These are phyloP conservation scores for Metschnikowia corniflorae DNA, from an alignment of 805 yeast genomes.

Conservation along the genomic window DNA sequence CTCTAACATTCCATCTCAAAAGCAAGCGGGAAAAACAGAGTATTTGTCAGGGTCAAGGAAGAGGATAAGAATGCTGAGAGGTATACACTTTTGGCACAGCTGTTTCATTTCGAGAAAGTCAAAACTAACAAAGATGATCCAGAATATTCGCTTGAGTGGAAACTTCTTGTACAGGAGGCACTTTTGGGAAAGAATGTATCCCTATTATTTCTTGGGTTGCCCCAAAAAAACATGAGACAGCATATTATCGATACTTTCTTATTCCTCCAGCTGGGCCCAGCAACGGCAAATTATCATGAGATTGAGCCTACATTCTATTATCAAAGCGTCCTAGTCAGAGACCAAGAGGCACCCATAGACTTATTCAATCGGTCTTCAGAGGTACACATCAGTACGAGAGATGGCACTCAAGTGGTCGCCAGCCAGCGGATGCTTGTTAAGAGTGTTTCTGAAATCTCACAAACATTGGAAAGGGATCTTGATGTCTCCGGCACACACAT, in stretches of 20 bases:
- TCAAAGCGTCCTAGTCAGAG: constrained; percentile 1
- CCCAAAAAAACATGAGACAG: background rate
- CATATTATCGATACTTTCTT: background rate
- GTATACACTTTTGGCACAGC: constrained; percentile 11
- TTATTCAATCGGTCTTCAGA: constrained; percentile 11
- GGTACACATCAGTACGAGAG: background rate
- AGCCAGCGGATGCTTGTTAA: constrained; percentile 14
- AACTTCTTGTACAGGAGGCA: constrained; percentile 19
- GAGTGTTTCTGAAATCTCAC: background rate
- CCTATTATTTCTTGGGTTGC: constrained; percentile 19
- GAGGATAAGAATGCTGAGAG: constrained; percentile 10
- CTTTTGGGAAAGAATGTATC: constrained; percentile 16
- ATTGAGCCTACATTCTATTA: constrained; percentile 1
- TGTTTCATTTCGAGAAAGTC: background rate
- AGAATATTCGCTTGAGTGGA: constrained; percentile 12
- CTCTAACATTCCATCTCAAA: constrained; percentile 47
- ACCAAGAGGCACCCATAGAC: background rate
- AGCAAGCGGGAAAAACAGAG: constrained; percentile 1
- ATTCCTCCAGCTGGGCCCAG: constrained; percentile 1
- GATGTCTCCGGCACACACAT: background rate
- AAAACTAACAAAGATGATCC: background rate
- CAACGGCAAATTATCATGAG: too few relatives aligned
- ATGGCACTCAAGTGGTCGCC: background rate
- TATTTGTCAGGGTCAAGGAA: constrained; percentile 13
- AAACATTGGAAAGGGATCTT: background rate